Evolutionary conservation across 108 stramenopile species (phyloP).

Genomic region (Cyclostephanos tholiformis): DNA sequence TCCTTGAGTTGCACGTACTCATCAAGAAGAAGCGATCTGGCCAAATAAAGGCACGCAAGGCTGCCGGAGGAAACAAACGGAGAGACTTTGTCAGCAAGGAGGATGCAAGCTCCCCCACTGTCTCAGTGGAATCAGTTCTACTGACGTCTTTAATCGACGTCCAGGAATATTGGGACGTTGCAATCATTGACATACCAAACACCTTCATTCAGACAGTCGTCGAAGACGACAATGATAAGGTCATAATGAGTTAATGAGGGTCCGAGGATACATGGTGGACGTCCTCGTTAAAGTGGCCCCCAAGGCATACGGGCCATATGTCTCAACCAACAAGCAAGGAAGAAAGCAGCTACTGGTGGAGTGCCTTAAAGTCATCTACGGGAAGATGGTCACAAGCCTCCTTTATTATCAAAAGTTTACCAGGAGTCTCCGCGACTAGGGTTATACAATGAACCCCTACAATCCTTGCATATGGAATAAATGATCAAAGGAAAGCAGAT

Average conservation of each 20-base stretch:
- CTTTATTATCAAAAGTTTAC: too few species aligned
- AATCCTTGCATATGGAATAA: background rate
- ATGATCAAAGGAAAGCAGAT: background rate
- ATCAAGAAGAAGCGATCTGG: background rate
- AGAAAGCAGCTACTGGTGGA: constrained; percentile 1
- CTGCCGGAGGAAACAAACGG: too few species aligned
- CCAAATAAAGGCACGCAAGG: too few species aligned
- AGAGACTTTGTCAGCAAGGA: too few species aligned
- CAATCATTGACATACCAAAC: constrained; percentile 13
- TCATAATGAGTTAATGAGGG: constrained; percentile 1
- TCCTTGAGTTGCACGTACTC: constrained; percentile 4
- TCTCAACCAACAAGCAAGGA: constrained; percentile 11
- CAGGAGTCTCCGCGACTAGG: too few species aligned
- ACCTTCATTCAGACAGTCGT: too few species aligned
- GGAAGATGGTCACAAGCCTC: too few species aligned
- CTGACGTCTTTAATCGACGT: constrained; percentile 19
- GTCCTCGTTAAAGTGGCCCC: constrained; percentile 35
- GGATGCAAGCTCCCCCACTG: too few species aligned
- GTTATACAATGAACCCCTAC: constrained; percentile 8
- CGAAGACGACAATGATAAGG: too few species aligned
- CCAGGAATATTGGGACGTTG: constrained; percentile 1
- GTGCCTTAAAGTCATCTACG: too few species aligned
- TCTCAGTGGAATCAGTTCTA: too few species aligned
- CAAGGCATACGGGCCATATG: constrained; percentile 17
- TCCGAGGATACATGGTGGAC: too few species aligned